Evolutionary conservation across 768 basidiomycete species (phyloP).

Genomic region (Boletus rubescentipes): DNA sequence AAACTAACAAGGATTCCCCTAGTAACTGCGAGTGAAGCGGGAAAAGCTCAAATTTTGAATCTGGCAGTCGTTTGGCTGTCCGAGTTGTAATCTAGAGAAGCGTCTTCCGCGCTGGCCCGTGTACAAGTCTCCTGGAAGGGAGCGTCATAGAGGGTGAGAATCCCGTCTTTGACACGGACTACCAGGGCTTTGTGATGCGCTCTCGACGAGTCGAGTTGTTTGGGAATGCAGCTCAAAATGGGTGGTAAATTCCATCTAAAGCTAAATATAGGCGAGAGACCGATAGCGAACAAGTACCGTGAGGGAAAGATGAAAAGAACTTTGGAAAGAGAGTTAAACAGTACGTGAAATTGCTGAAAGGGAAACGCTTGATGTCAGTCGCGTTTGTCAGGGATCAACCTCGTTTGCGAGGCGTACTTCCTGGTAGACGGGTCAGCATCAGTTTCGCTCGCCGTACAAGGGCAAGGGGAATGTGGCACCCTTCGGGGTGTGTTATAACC

Average conservation of each 20-base stretch:
- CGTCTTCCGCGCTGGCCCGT: slow-evolving; percentile 66
- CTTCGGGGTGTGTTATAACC: slow-evolving; percentile 17
- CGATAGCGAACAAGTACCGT: slow-evolving; percentile 81
- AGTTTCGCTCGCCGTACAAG: slow-evolving; percentile 57
- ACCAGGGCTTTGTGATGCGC: slow-evolving; percentile 63
- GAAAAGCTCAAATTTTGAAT: slow-evolving; percentile 84
- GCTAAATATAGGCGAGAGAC: slow-evolving; percentile 82
- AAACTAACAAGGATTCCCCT: slow-evolving; percentile 89
- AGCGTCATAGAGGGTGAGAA: slow-evolving; percentile 79
- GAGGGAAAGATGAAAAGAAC: slow-evolving; percentile 75
- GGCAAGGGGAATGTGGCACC: slow-evolving; percentile 9
- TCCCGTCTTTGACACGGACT: slow-evolving; percentile 62
- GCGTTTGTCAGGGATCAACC: slow-evolving; percentile 53
- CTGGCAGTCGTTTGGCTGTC: slow-evolving; percentile 61
- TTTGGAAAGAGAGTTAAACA: slow-evolving; percentile 80
- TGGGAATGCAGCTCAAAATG: slow-evolving; percentile 81
- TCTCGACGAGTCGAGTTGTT: slow-evolving; percentile 83
- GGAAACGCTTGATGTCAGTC: slow-evolving; percentile 76
- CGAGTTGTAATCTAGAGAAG: slow-evolving; percentile 81
- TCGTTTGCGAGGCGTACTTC: slow-evolving; percentile 54
- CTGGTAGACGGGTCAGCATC: slow-evolving; percentile 63
- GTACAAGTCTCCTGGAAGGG: slow-evolving; percentile 80
- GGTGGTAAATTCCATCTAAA: slow-evolving; percentile 85
- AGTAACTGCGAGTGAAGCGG: slow-evolving; percentile 86
- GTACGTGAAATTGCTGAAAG: slow-evolving; percentile 82